Conservation (phyloP, 495 filamentous ascomycete species). For the Bacidia gigantensis region DNA sequence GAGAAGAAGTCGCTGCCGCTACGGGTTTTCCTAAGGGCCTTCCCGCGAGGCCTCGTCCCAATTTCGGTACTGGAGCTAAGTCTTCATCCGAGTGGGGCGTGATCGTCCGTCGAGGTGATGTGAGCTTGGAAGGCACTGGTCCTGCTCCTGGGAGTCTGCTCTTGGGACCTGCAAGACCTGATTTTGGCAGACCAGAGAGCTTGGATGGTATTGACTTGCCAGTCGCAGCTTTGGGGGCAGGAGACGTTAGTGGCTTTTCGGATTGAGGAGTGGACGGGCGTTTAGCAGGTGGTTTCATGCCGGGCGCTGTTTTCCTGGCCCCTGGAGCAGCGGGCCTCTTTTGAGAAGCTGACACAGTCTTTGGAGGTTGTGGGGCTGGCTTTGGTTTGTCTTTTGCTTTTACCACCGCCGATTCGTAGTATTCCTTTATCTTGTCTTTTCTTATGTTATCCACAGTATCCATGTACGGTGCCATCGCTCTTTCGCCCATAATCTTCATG, state of each 20-base stretch:
- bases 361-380: conserved; percentile 52
- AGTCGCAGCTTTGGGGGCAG: conserved; percentile 44
- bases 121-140: conserved; percentile 27
- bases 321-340: conserved; percentile 22
- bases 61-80: conserved; percentile 42
- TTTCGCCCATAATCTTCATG: conserved; percentile 98
- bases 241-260: conserved; percentile 30
- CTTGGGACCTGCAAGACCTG: conserved; percentile 49
- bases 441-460: conserved; percentile 92
- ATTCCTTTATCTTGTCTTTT: conserved; percentile 94
- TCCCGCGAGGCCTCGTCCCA: conserved; percentile 70
- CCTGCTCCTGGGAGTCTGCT: conserved; percentile 51
- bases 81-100: conserved; percentile 42
- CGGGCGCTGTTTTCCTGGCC: conserved; percentile 40
- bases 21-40: conserved; percentile 73
- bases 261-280: conserved; percentile 42
- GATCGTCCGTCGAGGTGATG: conserved; percentile 52
- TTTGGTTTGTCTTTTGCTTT: conserved; percentile 97
- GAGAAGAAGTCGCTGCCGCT: not conserved
- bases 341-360: conserved; percentile 29
- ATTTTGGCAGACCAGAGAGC: conserved; percentile 53
- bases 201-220: conserved; percentile 43
- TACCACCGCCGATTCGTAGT: conserved; percentile 79
- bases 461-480: conserved; percentile 91
- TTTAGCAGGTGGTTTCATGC: conserved; percentile 40